Evolutionary conservation across 2,329 filamentous ascomycete species (phyloP).

Genomic region (Sphaerulina musiva): DNA sequence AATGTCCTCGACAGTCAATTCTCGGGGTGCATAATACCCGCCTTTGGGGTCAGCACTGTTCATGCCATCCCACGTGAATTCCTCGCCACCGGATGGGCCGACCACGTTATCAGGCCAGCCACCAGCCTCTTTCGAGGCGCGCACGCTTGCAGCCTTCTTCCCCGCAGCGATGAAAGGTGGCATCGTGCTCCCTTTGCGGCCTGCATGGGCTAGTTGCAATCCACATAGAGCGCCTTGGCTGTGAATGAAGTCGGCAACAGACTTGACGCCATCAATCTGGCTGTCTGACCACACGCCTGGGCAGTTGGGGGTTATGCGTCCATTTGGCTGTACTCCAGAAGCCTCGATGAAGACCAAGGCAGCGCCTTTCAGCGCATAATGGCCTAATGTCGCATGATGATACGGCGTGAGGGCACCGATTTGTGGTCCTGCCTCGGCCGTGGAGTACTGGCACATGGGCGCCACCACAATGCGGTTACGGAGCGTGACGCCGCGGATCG

Average conservation of each 20-base stretch:
- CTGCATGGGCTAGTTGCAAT: slow-evolving; percentile 76
- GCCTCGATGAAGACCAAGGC: slow-evolving; percentile 72
- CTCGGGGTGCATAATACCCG: slow-evolving; percentile 35
- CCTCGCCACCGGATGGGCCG: slow-evolving; percentile 47
- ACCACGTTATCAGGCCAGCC: slow-evolving; percentile 51
- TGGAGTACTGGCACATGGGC: slow-evolving; percentile 63
- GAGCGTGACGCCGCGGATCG: slow-evolving; percentile 52
- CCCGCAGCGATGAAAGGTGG: slow-evolving; percentile 52
- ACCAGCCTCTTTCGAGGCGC: slow-evolving; percentile 46
- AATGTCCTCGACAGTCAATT: slow-evolving; percentile 62
- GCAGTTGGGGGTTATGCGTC: slow-evolving; percentile 75
- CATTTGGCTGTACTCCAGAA: slow-evolving; percentile 67
- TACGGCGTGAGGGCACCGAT: slow-evolving; percentile 67
- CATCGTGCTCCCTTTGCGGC: slow-evolving; percentile 54
- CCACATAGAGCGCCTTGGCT: slow-evolving; percentile 67
- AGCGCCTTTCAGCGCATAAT: slow-evolving; percentile 68
- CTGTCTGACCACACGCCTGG: slow-evolving; percentile 74
- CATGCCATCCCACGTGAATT: slow-evolving; percentile 37
- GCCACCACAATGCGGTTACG: slow-evolving; percentile 59
- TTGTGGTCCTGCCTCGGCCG: slow-evolving; percentile 44
- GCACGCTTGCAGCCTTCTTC: slow-evolving; percentile 39
- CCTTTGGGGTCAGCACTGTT: slow-evolving; percentile 25
- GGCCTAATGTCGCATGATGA: slow-evolving; percentile 75
- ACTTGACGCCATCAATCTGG: slow-evolving; percentile 66
- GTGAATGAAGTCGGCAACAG: slow-evolving; percentile 70